Percentiles rank a stretch among this genome's conserved stretches.
Conservation (phyloP, 257 asterid genomes). For the Capsicum chinense region DNA sequence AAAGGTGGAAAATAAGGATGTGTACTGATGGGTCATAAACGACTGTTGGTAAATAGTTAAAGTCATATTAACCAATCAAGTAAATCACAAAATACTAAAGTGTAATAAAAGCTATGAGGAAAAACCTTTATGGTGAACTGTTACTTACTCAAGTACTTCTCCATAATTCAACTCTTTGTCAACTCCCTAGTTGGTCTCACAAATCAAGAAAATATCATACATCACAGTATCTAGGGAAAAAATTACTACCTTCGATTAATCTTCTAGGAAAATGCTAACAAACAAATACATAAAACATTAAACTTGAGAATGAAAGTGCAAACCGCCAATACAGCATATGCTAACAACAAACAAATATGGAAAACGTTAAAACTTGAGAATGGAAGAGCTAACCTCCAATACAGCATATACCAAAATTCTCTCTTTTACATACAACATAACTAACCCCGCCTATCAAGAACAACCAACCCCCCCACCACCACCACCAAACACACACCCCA, state of each 20-base stretch:
- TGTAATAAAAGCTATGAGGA: too few relatives aligned
- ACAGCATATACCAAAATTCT: not conserved
- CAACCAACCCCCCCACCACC: not conserved
- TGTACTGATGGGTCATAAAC: too few relatives aligned
- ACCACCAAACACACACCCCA: not conserved
- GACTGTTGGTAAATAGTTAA: too few relatives aligned
- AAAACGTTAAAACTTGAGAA: not conserved
- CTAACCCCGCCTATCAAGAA: not conserved
- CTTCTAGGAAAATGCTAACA: not conserved
- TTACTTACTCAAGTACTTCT: not conserved
- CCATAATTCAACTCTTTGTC: not conserved
- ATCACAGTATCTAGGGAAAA: not conserved
- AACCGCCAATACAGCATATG: not conserved
- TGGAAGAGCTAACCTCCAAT: not conserved
- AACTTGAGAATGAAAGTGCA: not conserved
- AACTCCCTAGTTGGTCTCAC: constrained; percentile 3
- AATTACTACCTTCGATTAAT: not conserved
- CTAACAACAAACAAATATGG: not conserved
- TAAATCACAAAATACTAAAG: too few relatives aligned
- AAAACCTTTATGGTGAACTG: not conserved
- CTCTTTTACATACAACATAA: not conserved
- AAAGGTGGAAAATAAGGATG: too few relatives aligned
- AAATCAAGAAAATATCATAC: not conserved
- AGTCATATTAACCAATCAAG: too few relatives aligned
- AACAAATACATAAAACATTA: not conserved